Evolutionary conservation across 2,329 filamentous ascomycete species (phyloP), one percentile per base, ranked within the genome.

Genomic region (Diplodia mutila): DNA sequence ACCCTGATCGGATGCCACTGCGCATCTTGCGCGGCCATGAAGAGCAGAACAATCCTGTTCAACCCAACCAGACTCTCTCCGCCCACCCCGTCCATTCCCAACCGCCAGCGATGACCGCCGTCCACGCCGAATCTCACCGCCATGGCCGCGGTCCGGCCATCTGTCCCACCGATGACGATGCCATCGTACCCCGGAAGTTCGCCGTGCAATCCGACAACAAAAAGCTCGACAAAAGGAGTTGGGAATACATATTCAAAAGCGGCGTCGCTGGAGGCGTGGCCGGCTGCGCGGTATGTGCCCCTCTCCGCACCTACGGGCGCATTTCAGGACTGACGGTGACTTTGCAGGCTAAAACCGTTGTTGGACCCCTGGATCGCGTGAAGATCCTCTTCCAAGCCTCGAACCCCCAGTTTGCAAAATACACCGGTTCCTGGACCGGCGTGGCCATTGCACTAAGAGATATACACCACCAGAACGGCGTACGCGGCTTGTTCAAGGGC

Each of bases 371-470:
- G 71, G 95, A 99, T 81, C 90, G 95, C 72, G 95, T 99, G 75
- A 99, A 99, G 82, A 99, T 99, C 76, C 90, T 99, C 67, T 98
- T 99, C 82, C 95, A 99, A 79, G 91, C 95, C 64, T 93, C 91
- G 75, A 97, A 95, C 75, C 95, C 95, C 3, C 90, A 95, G 72
- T 99, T 97, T 77, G 87, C 91, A 65, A 97, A 97, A 81, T 99
- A 98, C 77, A 89, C 92, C 1, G 92, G 93, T 49, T 93, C 91
- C 51, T 97, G 94, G 91, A 86, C 87, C 67, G 95, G 95, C 59
- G 89, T 97, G 23, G 86, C 87, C n/a, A 85, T 86, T 21, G 94
- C 95, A 29, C 91, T 98, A 79, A 86, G 87, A 72, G 91, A 94
- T 73, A 98, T 99, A 70, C 92, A 95, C 73, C 81, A 79, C 27